Conservation (phyloP, 2,329 filamentous ascomycete species). For the Colletotrichum nymphaeae region DNA sequence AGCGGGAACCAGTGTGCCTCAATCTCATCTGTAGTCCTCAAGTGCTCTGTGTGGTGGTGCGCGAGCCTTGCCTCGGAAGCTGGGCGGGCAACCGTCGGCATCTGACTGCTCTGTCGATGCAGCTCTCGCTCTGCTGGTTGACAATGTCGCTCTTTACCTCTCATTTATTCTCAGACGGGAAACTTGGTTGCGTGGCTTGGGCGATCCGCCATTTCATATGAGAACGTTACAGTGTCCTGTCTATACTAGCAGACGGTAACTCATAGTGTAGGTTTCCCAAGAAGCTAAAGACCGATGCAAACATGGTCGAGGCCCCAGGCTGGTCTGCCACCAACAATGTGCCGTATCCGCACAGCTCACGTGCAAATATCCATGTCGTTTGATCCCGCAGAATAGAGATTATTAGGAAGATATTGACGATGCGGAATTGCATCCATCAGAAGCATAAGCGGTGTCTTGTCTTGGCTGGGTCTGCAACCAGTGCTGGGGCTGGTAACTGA, state of each 20-base stretch:
- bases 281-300: not conserved
- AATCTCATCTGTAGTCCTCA: slow-evolving; percentile 17
- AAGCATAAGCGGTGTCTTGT: not conserved
- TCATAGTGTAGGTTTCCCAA: not conserved
- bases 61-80: slow-evolving; percentile 21
- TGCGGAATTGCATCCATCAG: not conserved
- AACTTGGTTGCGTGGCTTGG: not conserved
- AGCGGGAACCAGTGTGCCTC: slow-evolving; percentile 13
- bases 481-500: not conserved
- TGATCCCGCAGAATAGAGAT: not conserved
- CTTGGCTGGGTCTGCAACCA: not conserved
- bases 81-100: slow-evolving; percentile 25
- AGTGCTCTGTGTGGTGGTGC: not conserved
- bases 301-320: not conserved
- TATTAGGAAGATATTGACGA: not conserved
- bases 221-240: not conserved
- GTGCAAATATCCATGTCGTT: not conserved
- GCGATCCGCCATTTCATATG: not conserved
- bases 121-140: not conserved
- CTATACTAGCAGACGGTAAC: too few species aligned
- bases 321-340: not conserved
- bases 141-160: not conserved
- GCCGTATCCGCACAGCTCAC: not conserved
- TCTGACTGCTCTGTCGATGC: slow-evolving; percentile 12
- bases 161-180: not conserved